Evolutionary conservation across 148 eudicot genomes (phyloP), one percentile per base, ranked within the genome.

Genomic region (Agrostemma githago): DNA sequence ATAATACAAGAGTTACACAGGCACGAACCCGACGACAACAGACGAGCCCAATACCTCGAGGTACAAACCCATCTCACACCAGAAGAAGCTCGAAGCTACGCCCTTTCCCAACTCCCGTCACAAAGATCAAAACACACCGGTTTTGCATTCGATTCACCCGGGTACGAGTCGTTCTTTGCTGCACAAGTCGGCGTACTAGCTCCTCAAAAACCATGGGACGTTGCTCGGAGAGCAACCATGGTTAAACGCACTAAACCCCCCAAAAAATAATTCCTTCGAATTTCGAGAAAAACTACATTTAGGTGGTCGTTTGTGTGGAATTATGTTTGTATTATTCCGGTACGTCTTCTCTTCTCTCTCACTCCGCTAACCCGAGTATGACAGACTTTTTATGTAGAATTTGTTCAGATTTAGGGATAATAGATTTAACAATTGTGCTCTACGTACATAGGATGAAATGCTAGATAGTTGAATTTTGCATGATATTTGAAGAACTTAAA

Each of bases 171-270:
- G 6, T 94, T 94, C 85, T 94, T 94, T 20, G 98, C 97, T 12
- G 81, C 95, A 20, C 93, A 94, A 58, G 96, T 83, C 2, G 98
- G 98, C 48, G 97, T 91, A 21, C 46, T 44, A 34, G 88, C 86
- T 51, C 96, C 93, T 34, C 98, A 94, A 34, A 94, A 88, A 87
- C 82, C 97, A 21, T 94, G 97, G 97, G 98, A 94, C 62, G 98
- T 94, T 70, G 96, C 88, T 46, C 78, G 89, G 63, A 82, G 96
- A 87, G 98, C 98, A 54, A 91, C 92, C 79, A 84, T 85, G 86
- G 84, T 39, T 75, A 74, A 71, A 72, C 87, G 85, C 19, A 44
- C 85, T 5, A 89, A 87, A 72, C 72, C 78, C 38, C 77, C 85
- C 4, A 73, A 77, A 67, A 82, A 70, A 53, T 79, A 72, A 20